These are phyloP conservation scores for Furcasterigmium furcatum DNA, from an alignment of 2,329 filamentous ascomycete genomes.

Conservation along the genomic window DNA sequence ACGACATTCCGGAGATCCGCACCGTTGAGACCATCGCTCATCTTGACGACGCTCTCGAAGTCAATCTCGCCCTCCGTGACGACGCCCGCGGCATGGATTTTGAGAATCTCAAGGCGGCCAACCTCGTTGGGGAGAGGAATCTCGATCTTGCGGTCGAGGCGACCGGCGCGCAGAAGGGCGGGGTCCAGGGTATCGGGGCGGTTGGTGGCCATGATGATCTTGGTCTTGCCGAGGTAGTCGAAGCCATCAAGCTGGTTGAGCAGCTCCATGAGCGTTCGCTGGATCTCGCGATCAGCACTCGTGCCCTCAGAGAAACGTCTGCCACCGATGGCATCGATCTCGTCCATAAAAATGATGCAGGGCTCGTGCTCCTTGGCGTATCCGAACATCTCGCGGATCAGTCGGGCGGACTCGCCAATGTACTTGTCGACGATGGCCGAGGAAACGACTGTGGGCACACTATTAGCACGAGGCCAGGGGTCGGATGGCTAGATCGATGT, in stretches of 20 bases:
- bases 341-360: slow-evolving; percentile 99
- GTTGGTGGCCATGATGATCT: slow-evolving; percentile 99
- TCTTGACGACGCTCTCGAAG: slow-evolving; percentile 99
- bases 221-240: slow-evolving; percentile 98
- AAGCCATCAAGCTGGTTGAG: slow-evolving; percentile 98
- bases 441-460: slow-evolving; percentile 71
- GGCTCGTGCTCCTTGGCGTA: slow-evolving; percentile 99
- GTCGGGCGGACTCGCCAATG: slow-evolving; percentile 93
- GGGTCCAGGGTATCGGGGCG: slow-evolving; percentile 94
- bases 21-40: slow-evolving; percentile 97
- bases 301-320: slow-evolving; percentile 96
- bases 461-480: background rate
- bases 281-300: slow-evolving; percentile 95
- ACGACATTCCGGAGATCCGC: slow-evolving; percentile 97
- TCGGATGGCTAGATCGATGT: too few relatives aligned
- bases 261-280: slow-evolving; percentile 96
- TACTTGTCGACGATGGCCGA: slow-evolving; percentile 99
- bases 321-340: slow-evolving; percentile 98
- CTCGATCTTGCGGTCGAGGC: slow-evolving; percentile 96
- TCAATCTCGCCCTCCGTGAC: slow-evolving; percentile 92
- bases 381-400: slow-evolving; percentile 99
- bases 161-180: slow-evolving; percentile 84
- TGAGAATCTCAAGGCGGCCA: slow-evolving; percentile 91
- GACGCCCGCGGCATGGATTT: slow-evolving; percentile 89
- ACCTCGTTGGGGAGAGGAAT: slow-evolving; percentile 97